Evolutionary conservation across 495 filamentous ascomycete species (phyloP).

Genomic region (Penicillium steckii): DNA sequence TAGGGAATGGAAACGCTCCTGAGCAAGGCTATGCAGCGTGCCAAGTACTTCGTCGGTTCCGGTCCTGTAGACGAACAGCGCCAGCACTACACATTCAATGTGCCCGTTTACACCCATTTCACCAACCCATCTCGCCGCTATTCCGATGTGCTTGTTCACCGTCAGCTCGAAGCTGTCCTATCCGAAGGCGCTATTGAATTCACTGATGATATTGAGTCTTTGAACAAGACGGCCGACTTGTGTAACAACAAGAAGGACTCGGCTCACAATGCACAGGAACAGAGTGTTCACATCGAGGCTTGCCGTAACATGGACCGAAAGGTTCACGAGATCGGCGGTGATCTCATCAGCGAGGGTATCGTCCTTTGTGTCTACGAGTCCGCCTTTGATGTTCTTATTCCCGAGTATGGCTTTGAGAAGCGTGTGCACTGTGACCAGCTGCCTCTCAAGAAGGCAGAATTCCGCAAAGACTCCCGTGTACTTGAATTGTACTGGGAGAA

Average conservation of each 20-base stretch:
- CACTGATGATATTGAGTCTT: constrained; percentile 79
- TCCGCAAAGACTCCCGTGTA: constrained; percentile 88
- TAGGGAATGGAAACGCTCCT: constrained; percentile 94
- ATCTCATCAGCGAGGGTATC: constrained; percentile 95
- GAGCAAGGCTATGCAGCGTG: constrained; percentile 90
- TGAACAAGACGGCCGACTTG: constrained; percentile 90
- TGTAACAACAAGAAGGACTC: constrained; percentile 99
- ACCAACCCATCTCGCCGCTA: constrained; percentile 95
- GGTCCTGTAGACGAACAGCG: constrained; percentile 70
- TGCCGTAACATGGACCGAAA: constrained; percentile 92
- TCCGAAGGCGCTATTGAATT: constrained; percentile 83
- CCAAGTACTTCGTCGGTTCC: constrained; percentile 87
- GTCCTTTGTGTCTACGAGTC: constrained; percentile 98
- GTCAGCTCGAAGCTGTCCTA: constrained; percentile 85
- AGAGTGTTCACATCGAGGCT: constrained; percentile 97
- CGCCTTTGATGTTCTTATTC: constrained; percentile 96
- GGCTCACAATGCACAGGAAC: constrained; percentile 93
- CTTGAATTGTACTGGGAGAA: constrained; percentile 99
- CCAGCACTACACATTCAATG: constrained; percentile 87
- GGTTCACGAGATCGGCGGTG: constrained; percentile 78
- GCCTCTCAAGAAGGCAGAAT: constrained; percentile 97
- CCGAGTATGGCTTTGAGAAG: constrained; percentile 98
- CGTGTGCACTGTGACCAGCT: constrained; percentile 98
- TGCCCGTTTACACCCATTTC: constrained; percentile 96
- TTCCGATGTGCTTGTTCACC: constrained; percentile 91